These are phyloP conservation scores for Poa pratensis DNA, from an alignment of 176 grass and related monocot genomes.

Conservation along the genomic window DNA sequence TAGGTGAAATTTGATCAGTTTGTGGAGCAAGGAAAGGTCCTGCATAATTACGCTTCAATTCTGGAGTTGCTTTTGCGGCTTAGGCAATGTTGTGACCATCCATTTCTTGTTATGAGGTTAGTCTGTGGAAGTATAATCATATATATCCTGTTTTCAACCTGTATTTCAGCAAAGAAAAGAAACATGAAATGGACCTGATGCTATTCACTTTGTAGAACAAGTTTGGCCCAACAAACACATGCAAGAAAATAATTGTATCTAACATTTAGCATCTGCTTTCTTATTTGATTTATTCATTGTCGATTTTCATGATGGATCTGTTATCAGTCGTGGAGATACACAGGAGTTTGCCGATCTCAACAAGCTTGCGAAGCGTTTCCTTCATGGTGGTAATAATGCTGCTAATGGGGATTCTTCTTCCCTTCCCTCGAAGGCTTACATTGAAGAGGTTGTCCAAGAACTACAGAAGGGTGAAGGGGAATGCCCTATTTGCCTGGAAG, in stretches of 20 bases:
- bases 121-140: conserved; percentile 42
- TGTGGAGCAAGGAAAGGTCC: conserved; percentile 96
- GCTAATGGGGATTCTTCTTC: conserved; percentile 52
- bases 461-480: conserved; percentile 87
- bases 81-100: conserved; percentile 98
- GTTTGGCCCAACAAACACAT: conserved; percentile 2
- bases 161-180: not conserved
- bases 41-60: conserved; percentile 99
- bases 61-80: conserved; percentile 96
- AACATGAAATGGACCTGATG: not conserved
- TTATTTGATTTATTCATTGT: conserved; percentile 18
- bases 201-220: conserved; percentile 1
- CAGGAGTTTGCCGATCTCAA: conserved; percentile 92
- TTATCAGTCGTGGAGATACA: conserved; percentile 89
- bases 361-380: conserved; percentile 83
- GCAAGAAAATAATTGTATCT: conserved; percentile 11
- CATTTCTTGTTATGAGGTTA: conserved; percentile 97
- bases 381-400: conserved; percentile 59
- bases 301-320: conserved; percentile 37
- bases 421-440: conserved; percentile 76
- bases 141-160: conserved; percentile 2
- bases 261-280: conserved; percentile 20
- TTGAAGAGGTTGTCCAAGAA: conserved; percentile 86
- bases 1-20: conserved; percentile 99
- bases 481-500: conserved; percentile 96